Evolutionary conservation across 768 basidiomycete species (phyloP).

Genomic region (Pulveroboletus sp.): DNA sequence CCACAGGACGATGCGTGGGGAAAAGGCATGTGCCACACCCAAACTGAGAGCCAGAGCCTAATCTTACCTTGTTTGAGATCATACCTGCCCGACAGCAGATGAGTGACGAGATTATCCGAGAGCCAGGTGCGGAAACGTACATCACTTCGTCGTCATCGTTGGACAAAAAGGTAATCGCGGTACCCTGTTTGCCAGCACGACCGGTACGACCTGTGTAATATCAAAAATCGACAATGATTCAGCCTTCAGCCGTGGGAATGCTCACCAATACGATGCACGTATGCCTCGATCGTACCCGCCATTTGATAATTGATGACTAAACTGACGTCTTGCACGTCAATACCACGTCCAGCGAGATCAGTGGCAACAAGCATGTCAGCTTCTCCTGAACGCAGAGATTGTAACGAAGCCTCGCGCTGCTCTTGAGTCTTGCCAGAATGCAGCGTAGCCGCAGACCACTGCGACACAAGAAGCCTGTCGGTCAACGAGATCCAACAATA

Average conservation of each 20-base stretch:
- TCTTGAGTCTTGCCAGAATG: slow-evolving; percentile 99
- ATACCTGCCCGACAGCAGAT: slow-evolving; percentile 52
- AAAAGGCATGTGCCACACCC: too few relatives aligned
- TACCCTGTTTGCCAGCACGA: slow-evolving; percentile 93
- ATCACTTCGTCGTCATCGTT: slow-evolving; percentile 98
- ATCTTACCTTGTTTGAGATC: slow-evolving; percentile 85
- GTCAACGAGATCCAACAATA: not conserved
- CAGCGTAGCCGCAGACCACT: slow-evolving; percentile 89
- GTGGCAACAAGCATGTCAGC: slow-evolving; percentile 92
- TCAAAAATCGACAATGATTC: slow-evolving; percentile 1
- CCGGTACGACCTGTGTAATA: slow-evolving; percentile 82
- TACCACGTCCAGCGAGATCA: slow-evolving; percentile 96
- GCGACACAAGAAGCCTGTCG: slow-evolving; percentile 7
- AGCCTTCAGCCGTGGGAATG: slow-evolving; percentile 4
- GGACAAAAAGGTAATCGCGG: slow-evolving; percentile 91
- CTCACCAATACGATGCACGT: slow-evolving; percentile 95
- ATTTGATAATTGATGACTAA: slow-evolving; percentile 98
- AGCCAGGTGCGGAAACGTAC: slow-evolving; percentile 45
- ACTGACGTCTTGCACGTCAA: slow-evolving; percentile 95
- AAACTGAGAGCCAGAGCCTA: not conserved
- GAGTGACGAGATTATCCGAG: not conserved
- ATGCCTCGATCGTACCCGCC: slow-evolving; percentile 93
- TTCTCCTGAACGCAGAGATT: slow-evolving; percentile 80
- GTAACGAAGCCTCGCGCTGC: slow-evolving; percentile 90
- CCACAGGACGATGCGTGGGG: not conserved